Base-by-base conservation (phyloP, 805 yeast genomes). In the Hagleromyces aurorensis region DNA sequence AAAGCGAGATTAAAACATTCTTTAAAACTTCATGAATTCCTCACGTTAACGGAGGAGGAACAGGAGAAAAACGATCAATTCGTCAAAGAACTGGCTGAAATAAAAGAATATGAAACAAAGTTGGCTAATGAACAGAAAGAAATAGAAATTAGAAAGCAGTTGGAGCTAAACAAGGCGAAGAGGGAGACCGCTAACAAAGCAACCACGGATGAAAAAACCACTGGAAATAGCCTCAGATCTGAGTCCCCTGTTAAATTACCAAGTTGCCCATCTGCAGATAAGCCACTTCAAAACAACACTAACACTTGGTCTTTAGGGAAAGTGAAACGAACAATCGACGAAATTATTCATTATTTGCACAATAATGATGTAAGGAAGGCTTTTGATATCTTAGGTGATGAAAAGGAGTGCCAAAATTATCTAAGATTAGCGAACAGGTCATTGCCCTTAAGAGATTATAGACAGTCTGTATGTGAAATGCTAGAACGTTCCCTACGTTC, bases 11-110 rank as follows among this genome's bases (percentile, higher is more conserved):
- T 70, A 13, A 64, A 60, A 20, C 55, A 58, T 0, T 69, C 80
- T 67, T 57, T 72, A 3, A 67, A 63, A 24, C 40, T 65, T 25
- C 69, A 75, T 68, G 81, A 78, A 12, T 75, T 77, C 40, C 67
- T 71, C 38, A 65, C 65, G 5, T 49, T 73, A 25, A 41, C 27
- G 16, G 46, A 35, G 12, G 41, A 34, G 7, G 59, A 54, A 21
- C 16, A 19, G 13, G 36, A 27, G 12, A 29, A 30, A 7, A 27
- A 36, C 16, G 28, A 27, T 11, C 19, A 25, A 8, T 22, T 23
- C 13, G 33, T 37, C 9, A 19, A 26, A 4, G 54, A 53, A 30
- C 9, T 43, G 6, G 36, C 37, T n/a, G 52, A 44, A 13, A 45
- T 48, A 7, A 27, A 33, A 12, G 27, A 30, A 6, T 47, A 50